A percentile compares a stretch with the other conserved stretches of the same genome.
Conservation (phyloP, 169 alveolate species). For the Plasmodium berghei region DNA sequence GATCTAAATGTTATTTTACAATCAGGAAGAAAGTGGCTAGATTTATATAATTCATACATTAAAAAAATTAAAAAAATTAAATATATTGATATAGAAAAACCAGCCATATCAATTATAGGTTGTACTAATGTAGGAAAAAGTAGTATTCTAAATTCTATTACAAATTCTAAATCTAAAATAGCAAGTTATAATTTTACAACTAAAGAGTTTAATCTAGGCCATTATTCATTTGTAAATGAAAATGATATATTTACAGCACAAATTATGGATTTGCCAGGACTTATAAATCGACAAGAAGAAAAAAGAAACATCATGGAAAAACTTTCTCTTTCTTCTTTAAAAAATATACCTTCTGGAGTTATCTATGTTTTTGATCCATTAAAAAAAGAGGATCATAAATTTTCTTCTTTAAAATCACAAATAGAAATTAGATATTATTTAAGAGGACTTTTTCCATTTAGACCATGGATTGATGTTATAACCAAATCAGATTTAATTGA, state of each 20-base stretch:
- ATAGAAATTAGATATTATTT: constrained; percentile 65
- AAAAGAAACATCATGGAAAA: constrained; percentile 73
- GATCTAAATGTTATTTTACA: constrained; percentile 59
- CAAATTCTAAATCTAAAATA: constrained; percentile 48
- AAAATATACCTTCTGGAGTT: constrained; percentile 67
- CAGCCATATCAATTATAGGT: constrained; percentile 69
- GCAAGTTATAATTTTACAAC: constrained; percentile 74
- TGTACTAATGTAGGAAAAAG: constrained; percentile 75
- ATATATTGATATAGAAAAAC: constrained; percentile 60
- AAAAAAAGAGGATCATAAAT: constrained; percentile 69
- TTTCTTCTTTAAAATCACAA: constrained; percentile 56
- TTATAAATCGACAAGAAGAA: constrained; percentile 68
- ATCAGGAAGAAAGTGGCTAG: constrained; percentile 73
- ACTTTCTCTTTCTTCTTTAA: constrained; percentile 52
- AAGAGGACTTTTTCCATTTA: constrained; percentile 69
- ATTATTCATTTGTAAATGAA: constrained; percentile 58
- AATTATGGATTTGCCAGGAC: constrained; percentile 73
- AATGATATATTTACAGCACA: constrained; percentile 55
- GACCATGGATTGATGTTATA: constrained; percentile 75
- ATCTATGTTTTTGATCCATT: constrained; percentile 68
- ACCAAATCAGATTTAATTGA: constrained; percentile 51
- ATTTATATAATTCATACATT: constrained; percentile 39
- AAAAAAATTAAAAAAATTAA: constrained; percentile 65
- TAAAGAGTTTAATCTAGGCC: constrained; percentile 70
- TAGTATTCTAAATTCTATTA: constrained; percentile 61